Evolutionary conservation across 768 basidiomycete species (phyloP).

Genomic region (Steccherinum ochraceum): DNA sequence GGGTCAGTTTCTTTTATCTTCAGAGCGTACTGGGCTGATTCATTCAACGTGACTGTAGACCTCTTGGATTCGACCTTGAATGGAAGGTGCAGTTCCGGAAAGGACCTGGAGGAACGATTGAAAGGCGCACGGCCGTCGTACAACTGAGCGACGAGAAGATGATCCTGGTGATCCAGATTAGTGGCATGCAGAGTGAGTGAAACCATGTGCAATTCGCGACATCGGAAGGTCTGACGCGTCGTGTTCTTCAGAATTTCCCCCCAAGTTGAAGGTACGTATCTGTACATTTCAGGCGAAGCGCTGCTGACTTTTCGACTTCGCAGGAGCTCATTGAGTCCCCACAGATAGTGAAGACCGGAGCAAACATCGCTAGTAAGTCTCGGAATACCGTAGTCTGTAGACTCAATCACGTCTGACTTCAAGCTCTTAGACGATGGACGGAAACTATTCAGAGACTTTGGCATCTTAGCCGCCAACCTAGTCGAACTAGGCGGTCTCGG

Average conservation of each 20-base stretch:
- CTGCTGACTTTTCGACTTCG: too few relatives aligned
- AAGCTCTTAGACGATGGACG: slow-evolving; percentile 35
- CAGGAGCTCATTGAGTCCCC: slow-evolving; percentile 41
- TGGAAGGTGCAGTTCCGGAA: slow-evolving; percentile 35
- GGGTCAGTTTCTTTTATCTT: slow-evolving; percentile 23
- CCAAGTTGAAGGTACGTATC: slow-evolving; percentile 30
- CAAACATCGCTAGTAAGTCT: slow-evolving; percentile 39
- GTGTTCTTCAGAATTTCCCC: slow-evolving; percentile 33
- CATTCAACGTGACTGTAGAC: slow-evolving; percentile 21
- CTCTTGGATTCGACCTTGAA: slow-evolving; percentile 47
- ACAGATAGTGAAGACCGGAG: slow-evolving; percentile 37
- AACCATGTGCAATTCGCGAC: not conserved
- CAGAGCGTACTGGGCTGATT: not conserved
- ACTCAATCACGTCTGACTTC: not conserved
- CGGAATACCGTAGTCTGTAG: not conserved
- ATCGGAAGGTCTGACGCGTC: not conserved
- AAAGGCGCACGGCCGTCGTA: slow-evolving; percentile 36
- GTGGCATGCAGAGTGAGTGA: slow-evolving; percentile 37
- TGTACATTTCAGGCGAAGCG: not conserved
- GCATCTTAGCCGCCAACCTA: slow-evolving; percentile 33
- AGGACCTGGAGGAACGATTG: slow-evolving; percentile 15
- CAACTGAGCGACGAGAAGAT: slow-evolving; percentile 37
- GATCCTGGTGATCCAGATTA: slow-evolving; percentile 43
- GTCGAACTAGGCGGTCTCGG: slow-evolving; percentile 43
- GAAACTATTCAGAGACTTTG: slow-evolving; percentile 43